Evolutionary conservation across 192 early-diverging fungal genomes (phyloP), one percentile per base, ranked within the genome.

Genomic region (Chytriomyces confervae): DNA sequence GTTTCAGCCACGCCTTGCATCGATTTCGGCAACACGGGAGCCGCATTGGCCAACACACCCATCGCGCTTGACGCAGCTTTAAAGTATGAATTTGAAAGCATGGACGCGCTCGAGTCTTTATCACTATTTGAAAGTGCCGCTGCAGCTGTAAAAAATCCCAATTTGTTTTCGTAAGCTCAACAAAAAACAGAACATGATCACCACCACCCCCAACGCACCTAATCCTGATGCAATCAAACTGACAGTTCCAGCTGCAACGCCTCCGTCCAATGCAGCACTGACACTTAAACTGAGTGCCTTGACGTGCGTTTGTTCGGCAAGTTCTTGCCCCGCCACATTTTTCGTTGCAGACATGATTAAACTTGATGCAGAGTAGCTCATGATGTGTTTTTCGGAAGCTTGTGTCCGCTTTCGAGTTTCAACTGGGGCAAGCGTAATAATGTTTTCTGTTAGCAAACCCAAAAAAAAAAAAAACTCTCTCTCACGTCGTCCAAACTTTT

Each of bases 401-500:
- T 65, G 27, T 0, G 80, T 73, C 3, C 81, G 61, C 48, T 44
- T 76, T 67, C 79, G 78, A 24, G 78, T 79, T 47, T 53, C 66
- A 78, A 81, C 57, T 68, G 29, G 24, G 29, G 24, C 5, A 69
- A 81, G 72, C 7, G 16, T 64, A 24, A 36, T 66, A 9, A 61
- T 27, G 44, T 5, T 6, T 16, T 20, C 13, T 51, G 27, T 23
- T 36, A 36, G 4, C 68, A 36, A 72, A 72, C 1, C 2, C 1
- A 65, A 79, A n/a, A 43, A 75, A n/a, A 68, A 81, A 65, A 23
- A 9, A 10, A 75, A 69, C n/a, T 27, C 27, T 23, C 9, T 80
- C 78, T 61, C 63, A 76, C 80, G 49, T n/a, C 81, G 24, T 18
- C 81, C 81, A 77, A 82, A 82, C 73, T 69, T 27, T 24, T 67